Base-by-base conservation (phyloP, 2,329 filamentous ascomycete species). In the Aspergillus texensis region DNA sequence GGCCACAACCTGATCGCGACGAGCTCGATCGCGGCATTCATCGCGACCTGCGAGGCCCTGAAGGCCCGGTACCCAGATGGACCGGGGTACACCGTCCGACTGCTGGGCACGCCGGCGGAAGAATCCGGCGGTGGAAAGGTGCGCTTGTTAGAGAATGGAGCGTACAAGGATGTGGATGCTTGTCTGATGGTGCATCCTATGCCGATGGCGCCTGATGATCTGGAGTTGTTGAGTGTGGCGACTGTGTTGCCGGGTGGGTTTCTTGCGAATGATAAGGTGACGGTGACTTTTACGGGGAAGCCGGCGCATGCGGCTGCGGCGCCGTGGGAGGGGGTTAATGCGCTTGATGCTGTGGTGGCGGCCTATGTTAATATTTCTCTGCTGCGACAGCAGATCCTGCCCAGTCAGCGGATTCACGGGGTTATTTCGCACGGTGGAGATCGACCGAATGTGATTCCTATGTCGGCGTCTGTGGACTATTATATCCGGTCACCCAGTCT, bases 281-380 rank as follows among this genome's bases (percentile, higher is more conserved):
- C 62, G 6, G 75, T 81, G 12, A 78, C 77, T 28, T 83, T 82
- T 63, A 75, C 72, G 1, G 86, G 86, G 0, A 81, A 81, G 45
- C 82, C 83, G 54, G 84, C 86, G 0, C 85, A 88, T 70, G 85
- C 85, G 0, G 85, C 82, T 1, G 81, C 81, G 3, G 81, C 76
- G 6, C 86, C 85, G 0, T 88, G 85, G 85, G 77, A 84, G 16
- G 86, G 85, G 0, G 79, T 84, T 67, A 88, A 88, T 71, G 86
- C 86, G 0, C 78, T 88, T 1, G 86, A 88, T 67, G 85, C 85
- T 0, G 75, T 86, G 16, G 77, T 88, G 3, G 78, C 80, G 0
- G 81, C 74, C 0, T 79, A 78, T 63, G 70, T 74, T 30, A 74
- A 72, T 54, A 73, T 88, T 12, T 83, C 82, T 0, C 78, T 84